Base-by-base conservation (phyloP, 495 filamentous ascomycete species). In the Glonium stellatum region DNA sequence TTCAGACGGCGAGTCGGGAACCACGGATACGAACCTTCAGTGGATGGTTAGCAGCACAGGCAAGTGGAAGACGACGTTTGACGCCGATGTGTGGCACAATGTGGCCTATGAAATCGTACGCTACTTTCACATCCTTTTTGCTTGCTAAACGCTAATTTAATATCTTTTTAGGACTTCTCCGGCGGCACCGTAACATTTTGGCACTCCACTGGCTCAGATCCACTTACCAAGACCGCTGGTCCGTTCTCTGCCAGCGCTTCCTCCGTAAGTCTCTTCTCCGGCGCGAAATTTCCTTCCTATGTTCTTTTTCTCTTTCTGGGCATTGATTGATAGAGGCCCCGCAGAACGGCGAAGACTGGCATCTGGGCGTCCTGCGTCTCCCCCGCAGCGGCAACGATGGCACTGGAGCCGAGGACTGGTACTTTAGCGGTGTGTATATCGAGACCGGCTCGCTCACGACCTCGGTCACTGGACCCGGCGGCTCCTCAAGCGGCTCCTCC, bases 381-480 rank as follows among this genome's bases (percentile, higher is more conserved):
- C 82, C 85, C 18, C 77, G 82, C 57, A 76, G 74, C 12, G 80
- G 80, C 15, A 76, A 76, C 47, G 67, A 76, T 22, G 79, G 82
- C 55, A 70, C 71, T 6, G 69, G 66, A 0, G 67, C 71, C 4
- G 80, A 89, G 77, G 85, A 89, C 68, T 88, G 82, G 78, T 88
- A 80, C 68, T 89, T 86, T 73, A 84, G 81, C 21, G 87, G 87
- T 21, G 81, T 88, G 19, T 89, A 84, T 59, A 77, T 89, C 57
- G 86, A 90, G 77, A 78, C 73, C 41, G 85, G 80, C 1, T 62
- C 75, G 0, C 73, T 89, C 54, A 89, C 82, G 0, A 85, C 82
- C 9, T 58, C 73, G 5, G 76, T 87, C 64, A 75, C 75, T 34
- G 79, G 81, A 0, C 78, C 80, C 41, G 67, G 62, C 23, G 37